Evolutionary conservation across 2,329 filamentous ascomycete species (phyloP).

Genomic region (Polychaeton citri): DNA sequence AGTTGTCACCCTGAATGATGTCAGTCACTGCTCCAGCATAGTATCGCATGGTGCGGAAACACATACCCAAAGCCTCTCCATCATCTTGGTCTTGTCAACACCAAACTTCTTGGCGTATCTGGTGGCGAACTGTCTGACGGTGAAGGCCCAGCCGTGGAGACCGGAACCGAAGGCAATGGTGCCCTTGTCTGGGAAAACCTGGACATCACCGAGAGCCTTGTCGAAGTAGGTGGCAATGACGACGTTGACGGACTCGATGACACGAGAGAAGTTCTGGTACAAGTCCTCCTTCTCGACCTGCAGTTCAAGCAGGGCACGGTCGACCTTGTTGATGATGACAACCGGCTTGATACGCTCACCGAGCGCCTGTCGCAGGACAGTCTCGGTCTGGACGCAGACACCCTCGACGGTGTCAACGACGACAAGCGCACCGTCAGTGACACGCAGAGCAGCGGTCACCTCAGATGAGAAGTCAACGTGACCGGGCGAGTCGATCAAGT

Average conservation of each 20-base stretch:
- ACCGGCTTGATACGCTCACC: slow-evolving; percentile 99
- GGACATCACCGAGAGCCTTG: slow-evolving; percentile 91
- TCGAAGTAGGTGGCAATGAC: slow-evolving; percentile 98
- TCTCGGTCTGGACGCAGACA: slow-evolving; percentile 99
- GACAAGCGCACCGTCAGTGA: slow-evolving; percentile 98
- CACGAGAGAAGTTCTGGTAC: slow-evolving; percentile 99
- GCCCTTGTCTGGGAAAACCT: slow-evolving; percentile 95
- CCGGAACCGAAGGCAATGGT: slow-evolving; percentile 98
- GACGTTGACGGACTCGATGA: slow-evolving; percentile 99
- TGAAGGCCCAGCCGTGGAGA: slow-evolving; percentile 99
- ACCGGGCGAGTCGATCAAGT: slow-evolving; percentile 98
- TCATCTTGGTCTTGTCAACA: slow-evolving; percentile 99
- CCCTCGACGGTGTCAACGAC: slow-evolving; percentile 99
- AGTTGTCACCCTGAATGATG: slow-evolving; percentile 67
- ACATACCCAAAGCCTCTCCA: slow-evolving; percentile 95
- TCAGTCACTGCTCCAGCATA: too few species aligned
- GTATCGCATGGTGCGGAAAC: too few species aligned
- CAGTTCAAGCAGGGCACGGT: slow-evolving; percentile 96
- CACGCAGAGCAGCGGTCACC: slow-evolving; percentile 97
- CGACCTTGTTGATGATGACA: slow-evolving; percentile 99
- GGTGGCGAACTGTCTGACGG: slow-evolving; percentile 89
- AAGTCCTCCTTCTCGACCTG: slow-evolving; percentile 98
- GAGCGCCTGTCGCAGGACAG: slow-evolving; percentile 95
- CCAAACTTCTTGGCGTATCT: slow-evolving; percentile 99
- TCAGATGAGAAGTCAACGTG: slow-evolving; percentile 99